phyloP scores from a whole-genome alignment of 139 green algal species.

The Asterochloris erici region DNA sequence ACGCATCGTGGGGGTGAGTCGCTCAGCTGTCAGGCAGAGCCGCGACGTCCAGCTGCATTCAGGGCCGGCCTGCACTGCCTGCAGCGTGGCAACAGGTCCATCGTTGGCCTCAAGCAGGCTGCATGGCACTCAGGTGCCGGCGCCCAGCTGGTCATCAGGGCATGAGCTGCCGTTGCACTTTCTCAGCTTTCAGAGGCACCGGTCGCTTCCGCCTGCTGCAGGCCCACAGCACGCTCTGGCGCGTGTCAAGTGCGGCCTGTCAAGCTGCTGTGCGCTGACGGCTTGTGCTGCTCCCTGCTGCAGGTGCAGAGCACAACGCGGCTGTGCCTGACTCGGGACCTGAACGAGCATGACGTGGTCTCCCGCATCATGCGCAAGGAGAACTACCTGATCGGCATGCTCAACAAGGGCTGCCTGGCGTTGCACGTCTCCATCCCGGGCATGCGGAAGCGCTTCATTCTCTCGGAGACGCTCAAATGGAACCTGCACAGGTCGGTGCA shows the following conservation, averaged over 20 bases:
- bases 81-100: no score
- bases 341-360: conserved; percentile 89
- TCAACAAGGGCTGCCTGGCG: conserved; percentile 76
- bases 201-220: not conserved
- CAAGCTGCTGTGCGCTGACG: not conserved
- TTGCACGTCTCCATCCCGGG: conserved; percentile 53
- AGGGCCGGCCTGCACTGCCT: no score
- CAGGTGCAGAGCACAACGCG: conserved; percentile 67
- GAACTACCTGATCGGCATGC: conserved; percentile 91
- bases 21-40: no score
- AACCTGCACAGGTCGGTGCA: conserved; percentile 76
- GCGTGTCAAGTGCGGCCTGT: not conserved
- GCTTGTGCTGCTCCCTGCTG: not conserved
- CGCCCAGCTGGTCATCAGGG: no score
- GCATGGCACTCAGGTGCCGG: no score
- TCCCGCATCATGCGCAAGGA: conserved; percentile 92
- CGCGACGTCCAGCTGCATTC: no score
- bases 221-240: no score
- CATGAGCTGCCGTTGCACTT: no score
- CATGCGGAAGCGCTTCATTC: conserved; percentile 54
- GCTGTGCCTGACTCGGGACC: conserved; percentile 73
- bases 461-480: conserved; percentile 96
- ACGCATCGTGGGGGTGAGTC: conserved; percentile 62
- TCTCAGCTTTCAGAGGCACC: no score
- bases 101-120: no score